Evolutionary conservation across 257 asterid species (phyloP).

Genomic region (Haberlea rhodopensis): DNA sequence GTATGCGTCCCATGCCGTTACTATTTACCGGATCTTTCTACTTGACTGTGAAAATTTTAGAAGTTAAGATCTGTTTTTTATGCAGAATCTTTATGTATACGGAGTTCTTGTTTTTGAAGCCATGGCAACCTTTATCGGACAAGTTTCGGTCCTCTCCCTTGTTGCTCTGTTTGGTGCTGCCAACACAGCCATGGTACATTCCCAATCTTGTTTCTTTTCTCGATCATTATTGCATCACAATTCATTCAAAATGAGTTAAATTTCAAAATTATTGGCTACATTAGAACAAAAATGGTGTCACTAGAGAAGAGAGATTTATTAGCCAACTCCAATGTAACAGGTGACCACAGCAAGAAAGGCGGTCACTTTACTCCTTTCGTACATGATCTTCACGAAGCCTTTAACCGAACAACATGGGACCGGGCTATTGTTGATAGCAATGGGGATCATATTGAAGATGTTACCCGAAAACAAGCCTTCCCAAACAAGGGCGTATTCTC

Average conservation of each 20-base stretch:
- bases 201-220: neutral
- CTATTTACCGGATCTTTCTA: neutral
- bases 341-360: slow-evolving; percentile 94
- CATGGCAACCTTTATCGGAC: slow-evolving; percentile 89
- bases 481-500: slow-evolving; percentile 26
- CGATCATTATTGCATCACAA: neutral
- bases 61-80: slow-evolving; percentile 5
- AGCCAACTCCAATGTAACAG: slow-evolving; percentile 30
- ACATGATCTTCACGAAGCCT: slow-evolving; percentile 86
- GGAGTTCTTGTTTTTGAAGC: slow-evolving; percentile 92
- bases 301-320: too few species aligned
- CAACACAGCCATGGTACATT: slow-evolving; percentile 83
- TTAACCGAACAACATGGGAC: slow-evolving; percentile 79
- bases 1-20: slow-evolving; percentile 24
- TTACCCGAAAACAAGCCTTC: slow-evolving; percentile 60
- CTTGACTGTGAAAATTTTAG: neutral
- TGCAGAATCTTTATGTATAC: slow-evolving; percentile 90
- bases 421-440: slow-evolving; percentile 65
- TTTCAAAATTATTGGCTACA: neutral
- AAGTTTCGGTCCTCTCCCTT: slow-evolving; percentile 91
- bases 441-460: slow-evolving; percentile 80
- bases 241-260: neutral
- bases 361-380: slow-evolving; percentile 74
- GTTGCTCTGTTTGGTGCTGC: slow-evolving; percentile 94
- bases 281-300: neutral